Conservation (phyloP, 257 asterid genomes). For the Scutellaria minor region DNA sequence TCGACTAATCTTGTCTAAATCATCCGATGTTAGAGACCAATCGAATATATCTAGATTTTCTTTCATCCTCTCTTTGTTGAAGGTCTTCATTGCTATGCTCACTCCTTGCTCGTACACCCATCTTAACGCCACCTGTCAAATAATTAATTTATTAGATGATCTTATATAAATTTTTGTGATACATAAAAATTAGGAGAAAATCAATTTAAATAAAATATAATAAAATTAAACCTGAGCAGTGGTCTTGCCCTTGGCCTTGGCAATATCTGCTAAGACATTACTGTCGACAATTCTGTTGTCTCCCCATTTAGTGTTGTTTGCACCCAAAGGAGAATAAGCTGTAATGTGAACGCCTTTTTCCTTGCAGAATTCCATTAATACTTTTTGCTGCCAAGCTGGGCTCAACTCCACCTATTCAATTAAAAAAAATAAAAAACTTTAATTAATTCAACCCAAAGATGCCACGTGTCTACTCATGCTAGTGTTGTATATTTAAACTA, state of each 20-base stretch:
- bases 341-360: conserved; percentile 54
- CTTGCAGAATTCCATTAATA: conserved; percentile 52
- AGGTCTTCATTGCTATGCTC: conserved; percentile 59
- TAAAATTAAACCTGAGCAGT: conserved; percentile 52
- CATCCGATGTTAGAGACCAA: conserved; percentile 51
- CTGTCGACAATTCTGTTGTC: conserved; percentile 52
- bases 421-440: no score
- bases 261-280: conserved; percentile 49
- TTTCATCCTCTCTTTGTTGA: conserved; percentile 63
- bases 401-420: conserved; percentile 54
- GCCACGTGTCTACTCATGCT: no score
- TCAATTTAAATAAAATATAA: no score
- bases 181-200: no score
- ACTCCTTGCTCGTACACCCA: conserved; percentile 68
- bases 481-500: no score
- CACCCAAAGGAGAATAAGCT: conserved; percentile 70
- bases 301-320: conserved; percentile 69
- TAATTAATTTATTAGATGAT: no score
- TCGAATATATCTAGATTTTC: conserved; percentile 58
- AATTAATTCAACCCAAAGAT: no score
- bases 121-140: conserved; percentile 51
- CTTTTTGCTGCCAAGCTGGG: conserved; percentile 62
- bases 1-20: conserved; percentile 45
- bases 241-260: conserved; percentile 49
- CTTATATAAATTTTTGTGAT: no score